Evolutionary conservation across 768 basidiomycete species (phyloP).

Genomic region (Erythrobasidium yunnanense): DNA sequence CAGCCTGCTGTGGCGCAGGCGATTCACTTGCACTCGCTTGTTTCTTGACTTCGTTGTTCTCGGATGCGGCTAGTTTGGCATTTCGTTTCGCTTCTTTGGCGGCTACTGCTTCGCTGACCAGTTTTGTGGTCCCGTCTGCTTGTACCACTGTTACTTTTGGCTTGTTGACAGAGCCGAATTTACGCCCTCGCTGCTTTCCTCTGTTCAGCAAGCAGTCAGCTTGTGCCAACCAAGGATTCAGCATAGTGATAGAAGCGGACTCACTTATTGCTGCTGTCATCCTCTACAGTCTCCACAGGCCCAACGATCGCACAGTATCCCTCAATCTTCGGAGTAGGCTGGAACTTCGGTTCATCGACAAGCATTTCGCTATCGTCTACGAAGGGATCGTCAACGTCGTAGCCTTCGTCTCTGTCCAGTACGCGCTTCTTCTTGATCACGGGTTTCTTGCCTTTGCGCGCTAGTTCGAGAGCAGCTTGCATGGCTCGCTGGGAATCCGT

Average conservation of each 20-base stretch:
- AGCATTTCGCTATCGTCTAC: constrained; percentile 94
- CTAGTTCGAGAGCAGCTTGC: constrained; percentile 3
- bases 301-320: constrained; percentile 44
- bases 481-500: constrained; percentile 7
- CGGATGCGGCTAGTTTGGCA: neutral
- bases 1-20: neutral
- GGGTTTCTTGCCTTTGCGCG: neutral
- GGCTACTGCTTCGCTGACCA: constrained; percentile 16
- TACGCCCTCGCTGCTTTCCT: constrained; percentile 6
- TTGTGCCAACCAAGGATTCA: no score
- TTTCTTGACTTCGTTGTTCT: neutral
- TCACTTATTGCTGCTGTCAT: neutral
- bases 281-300: constrained; percentile 10
- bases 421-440: constrained; percentile 21
- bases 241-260: no score
- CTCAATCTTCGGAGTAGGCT: constrained; percentile 80
- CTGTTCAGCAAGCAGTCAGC: neutral
- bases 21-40: constrained; percentile 1
- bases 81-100: constrained; percentile 7
- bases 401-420: constrained; percentile 54
- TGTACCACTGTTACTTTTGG: constrained; percentile 12
- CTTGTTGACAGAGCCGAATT: constrained; percentile 8
- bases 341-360: constrained; percentile 72
- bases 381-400: constrained; percentile 84
- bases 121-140: constrained; percentile 11